Percentiles rank a stretch among this genome's conserved stretches.
Conservation (phyloP, 2,329 filamentous ascomycete species). For the Penicillium italicum region DNA sequence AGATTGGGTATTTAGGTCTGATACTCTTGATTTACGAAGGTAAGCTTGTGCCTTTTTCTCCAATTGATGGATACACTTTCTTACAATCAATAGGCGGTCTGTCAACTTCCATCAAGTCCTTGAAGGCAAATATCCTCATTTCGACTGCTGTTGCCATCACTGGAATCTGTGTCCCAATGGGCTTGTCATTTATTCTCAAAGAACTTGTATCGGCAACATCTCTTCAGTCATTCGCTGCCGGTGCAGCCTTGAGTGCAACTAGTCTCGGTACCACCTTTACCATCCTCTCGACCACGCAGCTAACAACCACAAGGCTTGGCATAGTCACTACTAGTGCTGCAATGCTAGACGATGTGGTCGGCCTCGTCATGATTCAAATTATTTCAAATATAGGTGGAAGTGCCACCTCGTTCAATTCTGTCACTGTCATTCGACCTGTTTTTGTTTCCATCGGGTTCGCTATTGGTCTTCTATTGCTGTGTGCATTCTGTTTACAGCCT, state of each 20-base stretch:
- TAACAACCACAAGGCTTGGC: constrained; percentile 55
- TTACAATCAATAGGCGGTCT: constrained; percentile 23
- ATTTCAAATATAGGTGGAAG: constrained; percentile 61
- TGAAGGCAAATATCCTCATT: constrained; percentile 59
- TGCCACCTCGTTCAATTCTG: constrained; percentile 31
- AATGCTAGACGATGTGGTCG: constrained; percentile 36
- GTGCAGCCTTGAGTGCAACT: constrained; percentile 70
- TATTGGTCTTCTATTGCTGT: constrained; percentile 27
- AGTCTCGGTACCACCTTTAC: constrained; percentile 69
- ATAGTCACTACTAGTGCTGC: constrained; percentile 54
- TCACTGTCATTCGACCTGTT: constrained; percentile 50
- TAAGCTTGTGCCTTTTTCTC: constrained; percentile 16
- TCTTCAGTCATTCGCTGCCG: constrained; percentile 67
- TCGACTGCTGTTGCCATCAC: constrained; percentile 62
- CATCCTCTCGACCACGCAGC: constrained; percentile 58
- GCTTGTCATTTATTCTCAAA: constrained; percentile 59
- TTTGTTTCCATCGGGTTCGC: constrained; percentile 46
- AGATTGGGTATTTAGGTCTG: constrained; percentile 70
- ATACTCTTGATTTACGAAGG: constrained; percentile 70
- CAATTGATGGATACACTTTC: not conserved
- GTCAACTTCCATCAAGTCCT: constrained; percentile 41
- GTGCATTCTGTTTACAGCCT: constrained; percentile 20
- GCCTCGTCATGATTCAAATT: constrained; percentile 72
- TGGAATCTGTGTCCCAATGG: constrained; percentile 63
- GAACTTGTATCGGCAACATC: constrained; percentile 48